Evolutionary conservation across 2,329 filamentous ascomycete genomes (phyloP).

Genomic region (Arthroderma sp.): DNA sequence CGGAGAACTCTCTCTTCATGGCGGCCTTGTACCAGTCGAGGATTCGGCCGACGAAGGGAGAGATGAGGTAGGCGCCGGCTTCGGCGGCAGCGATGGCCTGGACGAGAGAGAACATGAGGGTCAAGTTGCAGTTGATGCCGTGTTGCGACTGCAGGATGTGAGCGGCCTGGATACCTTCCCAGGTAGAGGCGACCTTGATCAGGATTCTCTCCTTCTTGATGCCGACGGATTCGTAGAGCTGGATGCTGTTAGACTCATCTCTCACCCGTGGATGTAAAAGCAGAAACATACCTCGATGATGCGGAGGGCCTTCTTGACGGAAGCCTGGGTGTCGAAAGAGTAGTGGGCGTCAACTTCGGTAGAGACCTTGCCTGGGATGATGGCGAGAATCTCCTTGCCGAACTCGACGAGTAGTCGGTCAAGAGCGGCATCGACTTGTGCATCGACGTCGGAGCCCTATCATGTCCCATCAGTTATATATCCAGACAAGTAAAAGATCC

Average conservation of each 20-base stretch:
- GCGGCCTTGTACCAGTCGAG: constrained; percentile 98
- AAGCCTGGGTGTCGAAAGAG: constrained; percentile 88
- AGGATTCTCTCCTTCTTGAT: constrained; percentile 88
- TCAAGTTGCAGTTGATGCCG: constrained; percentile 96
- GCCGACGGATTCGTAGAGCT: constrained; percentile 91
- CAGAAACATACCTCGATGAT: constrained; percentile 69
- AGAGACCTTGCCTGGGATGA: constrained; percentile 96
- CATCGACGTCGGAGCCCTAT: constrained; percentile 52
- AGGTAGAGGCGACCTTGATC: constrained; percentile 98
- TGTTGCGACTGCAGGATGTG: constrained; percentile 93
- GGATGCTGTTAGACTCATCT: neutral
- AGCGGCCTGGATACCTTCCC: constrained; percentile 98
- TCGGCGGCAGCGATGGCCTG: constrained; percentile 96
- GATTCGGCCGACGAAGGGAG: constrained; percentile 96
- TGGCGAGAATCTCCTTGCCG: constrained; percentile 91
- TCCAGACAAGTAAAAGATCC: neutral
- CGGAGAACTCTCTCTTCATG: constrained; percentile 83
- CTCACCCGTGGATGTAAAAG: neutral
- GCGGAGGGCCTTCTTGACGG: constrained; percentile 88
- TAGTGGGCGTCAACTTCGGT: constrained; percentile 95
- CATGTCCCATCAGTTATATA: neutral
- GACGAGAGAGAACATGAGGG: constrained; percentile 90
- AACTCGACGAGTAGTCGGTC: constrained; percentile 96
- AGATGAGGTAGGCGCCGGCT: constrained; percentile 93
- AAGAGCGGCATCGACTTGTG: constrained; percentile 78